phyloP scores from a whole-genome alignment of 805 yeast species.

The Candida wancherniae region DNA sequence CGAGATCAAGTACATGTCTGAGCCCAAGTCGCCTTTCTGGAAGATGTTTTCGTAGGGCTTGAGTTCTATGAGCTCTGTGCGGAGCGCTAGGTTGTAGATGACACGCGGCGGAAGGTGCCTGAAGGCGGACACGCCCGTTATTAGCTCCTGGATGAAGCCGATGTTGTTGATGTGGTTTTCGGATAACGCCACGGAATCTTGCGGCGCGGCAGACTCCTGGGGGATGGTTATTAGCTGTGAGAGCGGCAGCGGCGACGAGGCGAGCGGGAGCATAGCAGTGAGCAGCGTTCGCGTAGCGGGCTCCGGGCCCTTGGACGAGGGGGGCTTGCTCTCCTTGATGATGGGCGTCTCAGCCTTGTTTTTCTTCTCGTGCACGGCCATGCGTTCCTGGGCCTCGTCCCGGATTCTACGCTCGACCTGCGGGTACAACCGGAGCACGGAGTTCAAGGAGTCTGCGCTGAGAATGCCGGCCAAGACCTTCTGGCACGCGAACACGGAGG shows the following conservation, averaged over 20 bases:
- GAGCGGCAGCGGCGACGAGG: constrained; percentile 17
- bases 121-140: constrained; percentile 56
- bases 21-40: constrained; percentile 53
- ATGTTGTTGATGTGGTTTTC: constrained; percentile 49
- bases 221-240: constrained; percentile 12
- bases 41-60: constrained; percentile 58
- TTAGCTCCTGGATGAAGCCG: constrained; percentile 52
- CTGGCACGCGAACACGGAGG: constrained; percentile 68
- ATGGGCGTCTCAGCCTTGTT: constrained; percentile 39
- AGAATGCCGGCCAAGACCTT: constrained; percentile 64
- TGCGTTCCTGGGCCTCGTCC: constrained; percentile 75
- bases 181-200: constrained; percentile 4
- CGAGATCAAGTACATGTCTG: constrained; percentile 63
- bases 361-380: constrained; percentile 65
- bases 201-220: constrained; percentile 2
- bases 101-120: constrained; percentile 51
- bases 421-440: constrained; percentile 60
- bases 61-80: constrained; percentile 51
- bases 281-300: no score
- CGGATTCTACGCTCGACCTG: constrained; percentile 61
- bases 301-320: constrained; percentile 9
- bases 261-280: constrained; percentile 4
- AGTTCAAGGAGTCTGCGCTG: constrained; percentile 56
- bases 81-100: constrained; percentile 59
- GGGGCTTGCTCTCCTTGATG: constrained; percentile 16